Evolutionary conservation across 2,329 filamentous ascomycete genomes (phyloP).

Genomic region (Cercospora berteroae): DNA sequence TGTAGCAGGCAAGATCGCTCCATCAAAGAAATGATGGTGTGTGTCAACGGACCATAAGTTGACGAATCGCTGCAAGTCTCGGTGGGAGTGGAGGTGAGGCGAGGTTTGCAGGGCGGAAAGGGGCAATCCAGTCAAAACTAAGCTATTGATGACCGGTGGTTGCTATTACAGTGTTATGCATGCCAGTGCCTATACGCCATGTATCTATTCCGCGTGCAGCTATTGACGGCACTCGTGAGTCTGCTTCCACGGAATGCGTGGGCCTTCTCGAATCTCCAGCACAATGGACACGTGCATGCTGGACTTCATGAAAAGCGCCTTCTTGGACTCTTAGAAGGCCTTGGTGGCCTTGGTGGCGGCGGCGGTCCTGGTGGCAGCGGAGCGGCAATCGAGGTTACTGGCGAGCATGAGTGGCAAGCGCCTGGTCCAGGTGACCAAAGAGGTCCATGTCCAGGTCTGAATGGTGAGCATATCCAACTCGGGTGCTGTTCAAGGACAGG

Average conservation of each 20-base stretch:
- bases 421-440: slow-evolving; percentile 19
- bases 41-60: slow-evolving; percentile 1
- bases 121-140: slow-evolving; percentile 17
- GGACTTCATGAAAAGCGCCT: slow-evolving; percentile 3
- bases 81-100: not conserved
- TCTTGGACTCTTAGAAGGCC: slow-evolving; percentile 3
- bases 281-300: not conserved
- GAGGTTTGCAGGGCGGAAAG: not conserved
- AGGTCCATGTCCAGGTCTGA: slow-evolving; percentile 20
- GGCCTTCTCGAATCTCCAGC: slow-evolving; percentile 7
- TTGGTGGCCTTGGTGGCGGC: not conserved
- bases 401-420: slow-evolving; percentile 13
- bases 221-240: not conserved
- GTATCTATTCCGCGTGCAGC: slow-evolving; percentile 7
- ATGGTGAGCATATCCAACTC: not conserved
- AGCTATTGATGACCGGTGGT: slow-evolving; percentile 16
- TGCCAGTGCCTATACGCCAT: slow-evolving; percentile 6
- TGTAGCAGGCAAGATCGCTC: not conserved
- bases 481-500: not conserved
- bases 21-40: slow-evolving; percentile 11
- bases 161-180: slow-evolving; percentile 2
- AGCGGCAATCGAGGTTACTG: not conserved
- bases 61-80: not conserved
- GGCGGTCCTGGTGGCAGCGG: slow-evolving; percentile 1
- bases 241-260: slow-evolving; percentile 4